A percentile compares a stretch with the other conserved stretches of the same genome.
These are phyloP conservation scores for Hebeloma cylindrosporum DNA, from an alignment of 768 basidiomycete genomes.

Conservation along the genomic window DNA sequence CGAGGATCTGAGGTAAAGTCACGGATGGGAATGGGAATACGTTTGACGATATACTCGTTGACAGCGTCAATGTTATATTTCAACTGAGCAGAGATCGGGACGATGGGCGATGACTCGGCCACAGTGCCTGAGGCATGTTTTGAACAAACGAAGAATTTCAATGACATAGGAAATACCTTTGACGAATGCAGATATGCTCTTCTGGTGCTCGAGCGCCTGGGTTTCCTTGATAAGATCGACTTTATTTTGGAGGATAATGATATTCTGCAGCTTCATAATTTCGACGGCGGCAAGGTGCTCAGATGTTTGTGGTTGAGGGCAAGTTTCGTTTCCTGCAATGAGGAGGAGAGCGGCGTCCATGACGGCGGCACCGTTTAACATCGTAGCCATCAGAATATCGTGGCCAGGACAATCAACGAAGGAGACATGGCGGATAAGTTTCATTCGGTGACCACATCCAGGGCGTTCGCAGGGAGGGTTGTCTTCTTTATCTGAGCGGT, in stretches of 20 bases:
- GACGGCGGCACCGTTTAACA: constrained; percentile 99
- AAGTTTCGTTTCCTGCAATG: constrained; percentile 97
- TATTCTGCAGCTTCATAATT: constrained; percentile 98
- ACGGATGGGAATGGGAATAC: constrained; percentile 91
- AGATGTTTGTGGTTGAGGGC: constrained; percentile 97
- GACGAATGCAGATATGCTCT: constrained; percentile 93
- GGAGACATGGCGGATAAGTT: constrained; percentile 92
- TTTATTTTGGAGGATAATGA: constrained; percentile 98
- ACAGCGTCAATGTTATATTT: constrained; percentile 99
- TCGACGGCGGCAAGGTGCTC: constrained; percentile 99
- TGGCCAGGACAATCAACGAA: constrained; percentile 98
- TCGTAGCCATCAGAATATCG: constrained; percentile 99
- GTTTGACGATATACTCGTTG: constrained; percentile 96
- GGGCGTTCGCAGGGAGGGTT: constrained; percentile 91
- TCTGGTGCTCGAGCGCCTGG: constrained; percentile 93
- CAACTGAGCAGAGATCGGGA: constrained; percentile 97
- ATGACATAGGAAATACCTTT: constrained; percentile 55
- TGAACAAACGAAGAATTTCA: not conserved
- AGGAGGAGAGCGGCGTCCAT: constrained; percentile 98
- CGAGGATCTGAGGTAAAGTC: constrained; percentile 91
- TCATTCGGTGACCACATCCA: constrained; percentile 88
- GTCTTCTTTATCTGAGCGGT: constrained; percentile 92
- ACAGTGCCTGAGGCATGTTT: constrained; percentile 70
- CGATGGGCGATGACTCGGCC: constrained; percentile 95
- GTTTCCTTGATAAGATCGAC: constrained; percentile 96